These are phyloP conservation scores for Hawksworthiomyces lignivorus DNA, from an alignment of 2,329 filamentous ascomycete genomes.

Conservation along the genomic window DNA sequence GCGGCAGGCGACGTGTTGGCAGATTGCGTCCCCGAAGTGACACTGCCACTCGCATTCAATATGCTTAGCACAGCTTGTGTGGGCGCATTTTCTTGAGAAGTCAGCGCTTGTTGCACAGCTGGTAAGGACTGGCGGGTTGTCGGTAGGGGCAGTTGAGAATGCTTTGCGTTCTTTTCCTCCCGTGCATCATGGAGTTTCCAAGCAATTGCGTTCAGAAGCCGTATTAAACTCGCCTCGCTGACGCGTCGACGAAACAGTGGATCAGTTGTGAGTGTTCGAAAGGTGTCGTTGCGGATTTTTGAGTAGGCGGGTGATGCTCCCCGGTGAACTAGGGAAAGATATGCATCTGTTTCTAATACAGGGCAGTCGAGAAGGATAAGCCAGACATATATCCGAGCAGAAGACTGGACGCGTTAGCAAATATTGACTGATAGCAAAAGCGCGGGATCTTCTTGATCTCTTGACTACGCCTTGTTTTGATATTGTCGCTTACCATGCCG, in stretches of 20 bases:
- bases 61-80: conserved; percentile 5
- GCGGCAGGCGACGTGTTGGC: conserved; percentile 34
- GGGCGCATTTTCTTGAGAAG: not conserved
- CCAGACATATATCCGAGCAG: conserved; percentile 92
- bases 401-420: conserved; percentile 47
- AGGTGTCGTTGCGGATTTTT: conserved; percentile 98
- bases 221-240: conserved; percentile 89
- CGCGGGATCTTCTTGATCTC: no score
- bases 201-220: conserved; percentile 87
- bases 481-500: conserved; percentile 57
- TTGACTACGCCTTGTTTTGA: no score
- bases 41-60: conserved; percentile 3
- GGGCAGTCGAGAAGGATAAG: conserved; percentile 84
- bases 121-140: conserved; percentile 18
- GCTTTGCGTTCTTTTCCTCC: conserved; percentile 29
- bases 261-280: conserved; percentile 91
- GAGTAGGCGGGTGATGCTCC: conserved; percentile 90
- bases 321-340: conserved; percentile 83
- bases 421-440: not conserved
- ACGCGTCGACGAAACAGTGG: conserved; percentile 94
- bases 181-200: conserved; percentile 85
- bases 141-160: not conserved
- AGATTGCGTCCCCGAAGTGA: conserved; percentile 26
- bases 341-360: conserved; percentile 76
- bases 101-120: conserved; percentile 12